Evolutionary conservation across 805 yeast genomes (phyloP).

Genomic region (Candida ortonii): DNA sequence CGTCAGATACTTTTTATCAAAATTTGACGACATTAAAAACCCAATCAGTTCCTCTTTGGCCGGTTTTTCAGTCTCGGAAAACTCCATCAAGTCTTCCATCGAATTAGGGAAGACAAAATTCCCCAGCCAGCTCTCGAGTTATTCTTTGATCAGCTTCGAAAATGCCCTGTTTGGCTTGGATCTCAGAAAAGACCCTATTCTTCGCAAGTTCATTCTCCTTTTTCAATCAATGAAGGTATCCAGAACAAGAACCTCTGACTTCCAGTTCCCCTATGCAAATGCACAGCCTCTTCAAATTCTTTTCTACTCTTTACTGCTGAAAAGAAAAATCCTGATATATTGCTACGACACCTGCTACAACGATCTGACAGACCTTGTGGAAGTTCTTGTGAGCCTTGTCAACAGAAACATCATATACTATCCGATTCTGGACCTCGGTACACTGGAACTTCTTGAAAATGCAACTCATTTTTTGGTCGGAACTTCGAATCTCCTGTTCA

Average conservation of each 20-base stretch:
- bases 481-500: conserved; percentile 64
- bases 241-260: conserved; percentile 1
- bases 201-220: conserved; percentile 20
- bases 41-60: conserved; percentile 8
- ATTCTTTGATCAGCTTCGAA: conserved; percentile 27
- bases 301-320: conserved; percentile 47
- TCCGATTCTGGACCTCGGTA: conserved; percentile 62
- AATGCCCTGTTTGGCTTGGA: conserved; percentile 32
- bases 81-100: conserved; percentile 22
- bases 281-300: conserved; percentile 37
- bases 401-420: conserved; percentile 24
- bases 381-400: conserved; percentile 40
- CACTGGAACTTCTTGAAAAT: conserved; percentile 46
- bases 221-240: conserved; percentile 9
- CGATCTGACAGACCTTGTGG: conserved; percentile 43
- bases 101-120: conserved; percentile 21
- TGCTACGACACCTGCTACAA: conserved; percentile 45
- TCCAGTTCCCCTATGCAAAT: conserved; percentile 18
- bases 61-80: conserved; percentile 19
- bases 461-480: conserved; percentile 54
- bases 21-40: conserved; percentile 20
- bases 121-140: conserved; percentile 32
- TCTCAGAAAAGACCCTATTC: conserved; percentile 26
- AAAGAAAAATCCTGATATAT: conserved; percentile 40
- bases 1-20: conserved; percentile 22